Percentiles rank a stretch among this genome's conserved stretches.
Evolutionary conservation across 2,329 filamentous ascomycete species (phyloP).

Genomic region (Septoria linicola): DNA sequence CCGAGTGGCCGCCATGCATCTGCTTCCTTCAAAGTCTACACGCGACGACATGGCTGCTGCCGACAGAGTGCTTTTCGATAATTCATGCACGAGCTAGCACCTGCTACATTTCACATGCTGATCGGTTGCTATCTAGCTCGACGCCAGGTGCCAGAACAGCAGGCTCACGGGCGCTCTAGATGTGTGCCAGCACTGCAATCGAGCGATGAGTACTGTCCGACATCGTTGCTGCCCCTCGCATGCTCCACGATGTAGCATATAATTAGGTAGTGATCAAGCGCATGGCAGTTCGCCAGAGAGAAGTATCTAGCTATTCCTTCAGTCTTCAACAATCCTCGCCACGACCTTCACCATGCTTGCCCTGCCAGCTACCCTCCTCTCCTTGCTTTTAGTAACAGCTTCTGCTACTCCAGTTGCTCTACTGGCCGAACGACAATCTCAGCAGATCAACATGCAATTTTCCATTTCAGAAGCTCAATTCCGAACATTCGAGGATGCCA

Average conservation of each 20-base stretch:
- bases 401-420: constrained; percentile 8
- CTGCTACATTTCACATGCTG: neutral
- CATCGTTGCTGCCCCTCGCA: neutral
- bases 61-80: neutral
- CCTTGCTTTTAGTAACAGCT: constrained; percentile 4
- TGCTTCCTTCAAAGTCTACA: too few relatives aligned
- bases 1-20: too few relatives aligned
- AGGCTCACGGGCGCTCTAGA: neutral
- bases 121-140: neutral
- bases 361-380: neutral
- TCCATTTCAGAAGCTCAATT: constrained; percentile 17
- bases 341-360: neutral
- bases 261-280: neutral
- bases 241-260: neutral
- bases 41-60: neutral
- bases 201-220: neutral
- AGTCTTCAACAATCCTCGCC: too few relatives aligned
- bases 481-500: constrained; percentile 14
- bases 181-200: neutral
- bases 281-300: neutral
- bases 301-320: neutral
- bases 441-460: constrained; percentile 15
- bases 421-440: constrained; percentile 10
- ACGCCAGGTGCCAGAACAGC: neutral
- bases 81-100: neutral